These are phyloP conservation scores for Tremella fuciformis DNA, from an alignment of 768 basidiomycete species.

Conservation along the genomic window DNA sequence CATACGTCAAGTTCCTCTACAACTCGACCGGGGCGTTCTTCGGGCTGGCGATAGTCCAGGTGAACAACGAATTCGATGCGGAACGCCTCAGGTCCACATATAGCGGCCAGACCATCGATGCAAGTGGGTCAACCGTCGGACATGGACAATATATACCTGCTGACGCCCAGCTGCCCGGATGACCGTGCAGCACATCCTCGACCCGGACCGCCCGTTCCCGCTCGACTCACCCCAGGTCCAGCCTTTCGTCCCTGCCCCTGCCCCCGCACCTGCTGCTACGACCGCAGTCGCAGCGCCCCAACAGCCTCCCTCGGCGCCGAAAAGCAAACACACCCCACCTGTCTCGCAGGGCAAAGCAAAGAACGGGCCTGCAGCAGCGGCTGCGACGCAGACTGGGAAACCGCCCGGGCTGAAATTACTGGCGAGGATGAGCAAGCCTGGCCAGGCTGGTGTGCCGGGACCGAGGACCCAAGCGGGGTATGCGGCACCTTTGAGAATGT, in stretches of 20 bases:
- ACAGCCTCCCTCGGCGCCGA: slow-evolving; percentile 4
- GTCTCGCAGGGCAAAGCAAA: not conserved
- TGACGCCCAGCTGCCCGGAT: slow-evolving; percentile 25
- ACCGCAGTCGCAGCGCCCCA: not conserved
- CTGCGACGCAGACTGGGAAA: slow-evolving; percentile 10
- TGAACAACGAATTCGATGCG: slow-evolving; percentile 27
- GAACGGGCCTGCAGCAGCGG: slow-evolving; percentile 3
- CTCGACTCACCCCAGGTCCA: slow-evolving; percentile 10
- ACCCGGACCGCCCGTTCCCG: slow-evolving; percentile 26
- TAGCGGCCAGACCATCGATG: slow-evolving; percentile 35
- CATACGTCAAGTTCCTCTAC: slow-evolving; percentile 6
- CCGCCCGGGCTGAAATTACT: slow-evolving; percentile 36
- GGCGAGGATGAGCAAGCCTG: slow-evolving; percentile 28
- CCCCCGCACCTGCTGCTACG: slow-evolving; percentile 5
- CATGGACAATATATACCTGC: too few species aligned
- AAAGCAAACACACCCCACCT: slow-evolving; percentile 4
- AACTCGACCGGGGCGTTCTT: slow-evolving; percentile 18
- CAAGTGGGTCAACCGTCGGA: slow-evolving; percentile 28
- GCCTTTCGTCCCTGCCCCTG: slow-evolving; percentile 5
- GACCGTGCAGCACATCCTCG: slow-evolving; percentile 35
- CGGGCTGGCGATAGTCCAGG: slow-evolving; percentile 29
- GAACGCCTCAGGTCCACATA: slow-evolving; percentile 31
- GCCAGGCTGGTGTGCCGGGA: slow-evolving; percentile 10
- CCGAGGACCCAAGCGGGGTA: slow-evolving; percentile 1
- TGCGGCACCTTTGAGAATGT: too few species aligned